Conservation (phyloP, 495 filamentous ascomycete species). For the Podospora didyma region DNA sequence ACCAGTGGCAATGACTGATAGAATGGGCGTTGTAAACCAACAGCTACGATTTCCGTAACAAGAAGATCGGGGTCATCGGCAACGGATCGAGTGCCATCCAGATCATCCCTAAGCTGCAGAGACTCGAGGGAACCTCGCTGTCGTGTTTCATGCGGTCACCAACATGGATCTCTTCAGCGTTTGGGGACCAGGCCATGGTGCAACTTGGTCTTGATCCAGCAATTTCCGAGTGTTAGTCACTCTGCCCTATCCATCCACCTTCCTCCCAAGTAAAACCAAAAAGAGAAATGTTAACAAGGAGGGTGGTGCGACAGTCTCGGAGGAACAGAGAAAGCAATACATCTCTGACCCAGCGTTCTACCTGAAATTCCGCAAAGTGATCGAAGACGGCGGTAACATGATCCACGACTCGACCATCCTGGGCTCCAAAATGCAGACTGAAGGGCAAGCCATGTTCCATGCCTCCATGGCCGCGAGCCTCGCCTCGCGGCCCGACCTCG, state of each 20-base stretch:
- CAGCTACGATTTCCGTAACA: slow-evolving; percentile 46
- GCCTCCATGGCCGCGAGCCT: slow-evolving; percentile 32
- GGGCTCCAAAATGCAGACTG: slow-evolving; percentile 29
- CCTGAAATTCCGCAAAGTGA: slow-evolving; percentile 35
- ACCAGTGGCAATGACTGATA: background rate
- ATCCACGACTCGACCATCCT: slow-evolving; percentile 35
- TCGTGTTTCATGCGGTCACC: slow-evolving; percentile 66
- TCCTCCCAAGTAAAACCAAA: background rate
- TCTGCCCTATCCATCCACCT: background rate
- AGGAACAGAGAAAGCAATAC: slow-evolving; percentile 31
- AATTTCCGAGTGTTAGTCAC: slow-evolving; percentile 30
- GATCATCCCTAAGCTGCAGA: slow-evolving; percentile 62
- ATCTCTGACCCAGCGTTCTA: slow-evolving; percentile 26
- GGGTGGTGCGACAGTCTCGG: slow-evolving; percentile 34
- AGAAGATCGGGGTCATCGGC: slow-evolving; percentile 50
- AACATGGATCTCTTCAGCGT: slow-evolving; percentile 55
- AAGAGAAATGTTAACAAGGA: background rate
- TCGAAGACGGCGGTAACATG: slow-evolving; percentile 35
- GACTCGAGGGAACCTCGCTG: slow-evolving; percentile 47
- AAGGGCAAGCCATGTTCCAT: slow-evolving; percentile 18
- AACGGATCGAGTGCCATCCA: slow-evolving; percentile 68
- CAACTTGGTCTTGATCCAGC: slow-evolving; percentile 35
- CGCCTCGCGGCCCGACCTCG: slow-evolving; percentile 31
- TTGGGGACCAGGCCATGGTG: slow-evolving; percentile 38
- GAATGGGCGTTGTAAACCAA: background rate